Evolutionary conservation across 306 rosid genomes (phyloP), one percentile per base, ranked within the genome.

Genomic region (Sicyos edulis): DNA sequence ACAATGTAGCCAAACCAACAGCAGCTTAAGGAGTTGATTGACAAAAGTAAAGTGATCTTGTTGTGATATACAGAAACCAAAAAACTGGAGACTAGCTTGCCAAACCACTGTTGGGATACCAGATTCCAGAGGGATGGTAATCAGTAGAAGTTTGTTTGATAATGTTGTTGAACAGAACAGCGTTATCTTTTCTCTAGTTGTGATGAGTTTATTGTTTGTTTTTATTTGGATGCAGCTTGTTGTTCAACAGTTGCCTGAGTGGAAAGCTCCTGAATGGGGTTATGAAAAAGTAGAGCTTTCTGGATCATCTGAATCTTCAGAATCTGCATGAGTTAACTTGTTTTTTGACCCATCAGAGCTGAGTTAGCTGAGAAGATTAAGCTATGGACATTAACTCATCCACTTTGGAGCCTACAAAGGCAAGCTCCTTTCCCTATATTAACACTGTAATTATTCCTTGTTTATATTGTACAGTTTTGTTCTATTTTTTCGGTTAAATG

Each of bases 71-170:
- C 86, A 93, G 99, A 93, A 93, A 85, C 99, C 92, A 74, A 91
- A 85, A 83, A 88, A 85, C 76, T 93, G 95, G 95, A 93, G 99
- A 85, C 87, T 91, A 54, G 99, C 99, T 82, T 93, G 99, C 84
- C 99, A 93, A 82, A 82, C 89, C 66, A 84, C 82, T 44, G 96
- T 93, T 49, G 96, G 96, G 24, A 72, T 80, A 76, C 80, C 89
- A 62, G 95, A 91, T 72, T 86, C 97, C 0, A 85, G 54, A 44
- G 97, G 96, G 37, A 82, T 80, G 99, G 99, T 91, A 62, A 68
- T 13, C 1, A 47, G 34, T 45, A 13, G 45, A 40, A 40, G 45
- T 40, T 40, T 6, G 9, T 40, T 40, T 40, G 50, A 16, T 64
- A 3, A 5, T 63, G 32, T 11, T 44, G 17, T n/a, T 64, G 8